phyloP scores from a whole-genome alignment of 169 alveolate species.

The Babesia bigemina region DNA sequence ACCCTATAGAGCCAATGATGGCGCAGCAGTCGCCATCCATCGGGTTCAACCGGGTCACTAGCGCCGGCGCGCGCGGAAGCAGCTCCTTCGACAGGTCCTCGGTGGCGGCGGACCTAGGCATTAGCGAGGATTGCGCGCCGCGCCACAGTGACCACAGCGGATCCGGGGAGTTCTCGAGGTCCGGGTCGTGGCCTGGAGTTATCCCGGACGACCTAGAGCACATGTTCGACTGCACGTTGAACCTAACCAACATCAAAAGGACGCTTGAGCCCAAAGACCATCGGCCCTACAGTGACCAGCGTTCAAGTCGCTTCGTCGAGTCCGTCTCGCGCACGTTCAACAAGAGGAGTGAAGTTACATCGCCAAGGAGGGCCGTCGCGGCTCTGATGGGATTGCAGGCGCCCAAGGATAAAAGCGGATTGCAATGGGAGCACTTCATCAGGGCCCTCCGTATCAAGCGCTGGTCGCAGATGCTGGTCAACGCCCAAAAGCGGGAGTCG shows the following conservation, averaged over 20 bases:
- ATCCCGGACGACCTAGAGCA: constrained; percentile 9
- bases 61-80: not conserved
- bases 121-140: not conserved
- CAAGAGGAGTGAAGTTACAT: not conserved
- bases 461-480: constrained; percentile 4
- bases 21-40: not conserved
- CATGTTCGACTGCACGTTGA: constrained; percentile 24
- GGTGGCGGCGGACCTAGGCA: not conserved
- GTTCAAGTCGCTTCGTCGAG: constrained; percentile 18
- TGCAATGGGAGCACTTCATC: constrained; percentile 16
- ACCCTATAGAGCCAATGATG: not conserved
- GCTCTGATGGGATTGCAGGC: not conserved
- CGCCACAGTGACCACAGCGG: not conserved
- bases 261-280: constrained; percentile 15
- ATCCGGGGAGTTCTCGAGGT: constrained; percentile 1
- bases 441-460: constrained; percentile 13
- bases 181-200: constrained; percentile 31
- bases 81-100: constrained; percentile 7
- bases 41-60: not conserved
- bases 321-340: constrained; percentile 21
- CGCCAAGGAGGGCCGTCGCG: not conserved
- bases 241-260: not conserved
- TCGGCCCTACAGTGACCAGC: not conserved
- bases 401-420: not conserved
- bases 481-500: not conserved